Evolutionary conservation across 2,329 filamentous ascomycete genomes (phyloP).

Genomic region (Aureobasidium sp.): DNA sequence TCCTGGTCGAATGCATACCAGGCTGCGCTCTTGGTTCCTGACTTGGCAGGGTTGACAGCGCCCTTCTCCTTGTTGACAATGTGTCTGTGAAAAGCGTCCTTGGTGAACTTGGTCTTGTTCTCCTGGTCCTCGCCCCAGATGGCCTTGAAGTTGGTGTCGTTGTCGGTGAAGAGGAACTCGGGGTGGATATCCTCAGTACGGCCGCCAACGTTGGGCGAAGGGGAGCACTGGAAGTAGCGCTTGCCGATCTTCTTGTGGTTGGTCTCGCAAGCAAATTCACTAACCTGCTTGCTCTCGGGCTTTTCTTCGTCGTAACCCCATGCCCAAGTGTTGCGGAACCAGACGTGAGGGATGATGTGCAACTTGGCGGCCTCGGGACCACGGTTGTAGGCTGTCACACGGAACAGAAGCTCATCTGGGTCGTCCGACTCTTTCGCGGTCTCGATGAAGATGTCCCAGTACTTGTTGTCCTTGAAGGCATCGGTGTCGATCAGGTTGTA

Average conservation of each 20-base stretch:
- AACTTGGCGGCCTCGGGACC: conserved; percentile 82
- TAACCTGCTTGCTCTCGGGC: conserved; percentile 62
- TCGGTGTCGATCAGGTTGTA: conserved; percentile 90
- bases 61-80: conserved; percentile 74
- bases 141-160: conserved; percentile 77
- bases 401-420: conserved; percentile 83
- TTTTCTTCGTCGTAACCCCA: conserved; percentile 86
- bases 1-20: conserved; percentile 91
- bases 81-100: conserved; percentile 86
- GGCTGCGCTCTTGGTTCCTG: conserved; percentile 80
- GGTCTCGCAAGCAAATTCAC: conserved; percentile 62
- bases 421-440: conserved; percentile 91
- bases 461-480: conserved; percentile 76
- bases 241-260: conserved; percentile 73
- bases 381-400: conserved; percentile 92
- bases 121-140: conserved; percentile 62
- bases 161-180: conserved; percentile 83
- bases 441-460: conserved; percentile 97
- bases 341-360: conserved; percentile 89
- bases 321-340: conserved; percentile 96
- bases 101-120: conserved; percentile 78
- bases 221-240: conserved; percentile 74
- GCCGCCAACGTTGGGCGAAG: conserved; percentile 74
- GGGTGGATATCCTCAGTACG: conserved; percentile 78
- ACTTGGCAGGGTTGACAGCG: conserved; percentile 69